phyloP scores from a whole-genome alignment of 352 stramenopile genomes.

The Globisporangium okanoganense region DNA sequence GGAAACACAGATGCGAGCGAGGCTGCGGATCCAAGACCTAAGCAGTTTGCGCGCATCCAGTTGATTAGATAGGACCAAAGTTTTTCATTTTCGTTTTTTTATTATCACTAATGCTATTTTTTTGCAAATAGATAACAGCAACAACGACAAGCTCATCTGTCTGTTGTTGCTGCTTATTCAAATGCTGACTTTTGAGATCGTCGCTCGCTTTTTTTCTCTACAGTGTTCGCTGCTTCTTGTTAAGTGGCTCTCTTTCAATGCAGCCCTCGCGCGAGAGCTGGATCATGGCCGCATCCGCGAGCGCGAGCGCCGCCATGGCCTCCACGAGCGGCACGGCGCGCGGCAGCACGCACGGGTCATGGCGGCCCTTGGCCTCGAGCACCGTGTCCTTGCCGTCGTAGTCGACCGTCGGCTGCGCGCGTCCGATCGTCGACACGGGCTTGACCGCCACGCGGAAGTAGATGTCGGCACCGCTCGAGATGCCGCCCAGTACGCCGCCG shows the following conservation, averaged over 20 bases:
- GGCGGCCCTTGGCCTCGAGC: conserved; percentile 95
- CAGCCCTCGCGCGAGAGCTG: conserved; percentile 89
- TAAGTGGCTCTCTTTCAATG: conserved; percentile 38
- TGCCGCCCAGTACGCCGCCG: conserved; percentile 97
- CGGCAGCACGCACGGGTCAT: conserved; percentile 98
- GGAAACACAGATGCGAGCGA: not conserved
- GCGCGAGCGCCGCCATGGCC: conserved; percentile 95
- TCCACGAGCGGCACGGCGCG: conserved; percentile 97
- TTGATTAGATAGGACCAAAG: conserved; percentile 3
- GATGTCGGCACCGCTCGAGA: conserved; percentile 98
- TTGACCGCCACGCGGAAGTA: conserved; percentile 99
- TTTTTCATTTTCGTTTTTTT: conserved; percentile 10
- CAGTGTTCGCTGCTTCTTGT: conserved; percentile 63
- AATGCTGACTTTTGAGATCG: not conserved
- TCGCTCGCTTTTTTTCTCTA: too few relatives aligned
- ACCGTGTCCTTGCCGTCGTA: conserved; percentile 95
- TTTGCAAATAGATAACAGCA: conserved; percentile 7
- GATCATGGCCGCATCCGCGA: conserved; percentile 96
- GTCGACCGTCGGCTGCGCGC: conserved; percentile 92
- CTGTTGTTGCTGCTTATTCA: not conserved
- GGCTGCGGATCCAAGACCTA: not conserved
- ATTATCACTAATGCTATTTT: conserved; percentile 1
- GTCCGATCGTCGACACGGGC: conserved; percentile 97
- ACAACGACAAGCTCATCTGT: not conserved
- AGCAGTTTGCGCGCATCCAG: not conserved